These are phyloP conservation scores for Calonectria pauciramosa DNA, from an alignment of 2,329 filamentous ascomycete genomes.

Conservation along the genomic window DNA sequence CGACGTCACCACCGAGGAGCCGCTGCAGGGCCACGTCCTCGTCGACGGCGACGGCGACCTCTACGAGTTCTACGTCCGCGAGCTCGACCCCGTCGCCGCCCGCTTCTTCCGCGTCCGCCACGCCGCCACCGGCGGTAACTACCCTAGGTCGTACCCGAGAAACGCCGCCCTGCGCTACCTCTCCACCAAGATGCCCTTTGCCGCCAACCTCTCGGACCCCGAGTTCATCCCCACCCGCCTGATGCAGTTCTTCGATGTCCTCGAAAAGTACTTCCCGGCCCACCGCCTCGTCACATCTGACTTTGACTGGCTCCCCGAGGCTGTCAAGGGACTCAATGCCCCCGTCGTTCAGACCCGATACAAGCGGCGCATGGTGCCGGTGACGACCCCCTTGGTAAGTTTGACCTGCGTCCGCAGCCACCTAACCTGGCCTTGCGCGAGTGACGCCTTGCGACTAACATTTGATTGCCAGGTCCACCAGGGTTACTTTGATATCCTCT, in stretches of 20 bases:
- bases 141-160: constrained; percentile 72
- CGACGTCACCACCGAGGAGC: constrained; percentile 82
- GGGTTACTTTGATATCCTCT: constrained; percentile 98
- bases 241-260: constrained; percentile 96
- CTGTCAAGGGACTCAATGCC: constrained; percentile 87
- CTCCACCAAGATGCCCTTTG: constrained; percentile 75
- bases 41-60: constrained; percentile 90
- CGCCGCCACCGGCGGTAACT: constrained; percentile 76
- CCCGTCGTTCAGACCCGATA: constrained; percentile 98
- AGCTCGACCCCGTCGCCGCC: constrained; percentile 84
- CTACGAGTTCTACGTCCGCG: constrained; percentile 90
- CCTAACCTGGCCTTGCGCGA: neutral
- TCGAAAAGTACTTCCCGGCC: constrained; percentile 89
- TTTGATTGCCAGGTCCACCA: constrained; percentile 81
- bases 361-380: constrained; percentile 87
- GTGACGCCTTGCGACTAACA: constrained; percentile 21
- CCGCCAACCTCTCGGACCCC: constrained; percentile 81
- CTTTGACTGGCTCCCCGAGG: constrained; percentile 88
- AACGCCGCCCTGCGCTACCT: constrained; percentile 72
- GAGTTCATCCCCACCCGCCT: constrained; percentile 96
- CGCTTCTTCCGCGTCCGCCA: constrained; percentile 89
- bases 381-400: constrained; percentile 88
- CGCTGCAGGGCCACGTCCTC: constrained; percentile 89
- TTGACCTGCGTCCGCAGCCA: neutral
- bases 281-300: constrained; percentile 92